A percentile compares a stretch with the other conserved stretches of the same genome.
Evolutionary conservation across 2,329 filamentous ascomycete species (phyloP).

Genomic region (Aspergillus niger): DNA sequence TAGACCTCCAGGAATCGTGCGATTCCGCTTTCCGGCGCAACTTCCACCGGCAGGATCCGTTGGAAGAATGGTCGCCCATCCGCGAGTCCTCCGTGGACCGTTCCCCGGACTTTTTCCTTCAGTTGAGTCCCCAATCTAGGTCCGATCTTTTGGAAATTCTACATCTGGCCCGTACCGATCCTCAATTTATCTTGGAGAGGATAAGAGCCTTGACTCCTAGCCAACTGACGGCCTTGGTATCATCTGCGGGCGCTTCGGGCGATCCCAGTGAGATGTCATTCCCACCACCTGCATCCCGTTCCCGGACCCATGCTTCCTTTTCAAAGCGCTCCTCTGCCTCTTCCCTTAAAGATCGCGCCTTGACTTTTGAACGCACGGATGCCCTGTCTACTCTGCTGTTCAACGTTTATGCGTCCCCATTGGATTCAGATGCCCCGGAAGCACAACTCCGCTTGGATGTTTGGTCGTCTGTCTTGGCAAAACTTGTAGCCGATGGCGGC

Average conservation of each 20-base stretch:
- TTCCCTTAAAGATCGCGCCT: conserved; percentile 71
- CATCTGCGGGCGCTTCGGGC: conserved; percentile 74
- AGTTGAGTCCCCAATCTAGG: conserved; percentile 73
- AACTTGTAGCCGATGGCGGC: conserved; percentile 75
- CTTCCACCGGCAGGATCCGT: conserved; percentile 37
- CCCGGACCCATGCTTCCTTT: conserved; percentile 52
- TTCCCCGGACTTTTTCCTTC: conserved; percentile 51
- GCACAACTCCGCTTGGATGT: conserved; percentile 77
- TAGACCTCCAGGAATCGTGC: conserved; percentile 48
- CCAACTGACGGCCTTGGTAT: conserved; percentile 76
- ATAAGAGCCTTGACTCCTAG: conserved; percentile 72
- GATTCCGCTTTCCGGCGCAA: conserved; percentile 37
- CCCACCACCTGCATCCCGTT: conserved; percentile 64
- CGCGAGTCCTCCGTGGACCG: conserved; percentile 42
- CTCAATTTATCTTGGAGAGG: conserved; percentile 82
- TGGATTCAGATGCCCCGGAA: conserved; percentile 78
- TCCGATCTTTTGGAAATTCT: conserved; percentile 78
- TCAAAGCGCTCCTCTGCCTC: conserved; percentile 50
- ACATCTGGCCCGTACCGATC: conserved; percentile 78
- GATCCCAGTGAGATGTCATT: conserved; percentile 86
- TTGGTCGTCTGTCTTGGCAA: conserved; percentile 86
- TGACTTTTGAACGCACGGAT: conserved; percentile 87
- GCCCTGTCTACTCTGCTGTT: conserved; percentile 82
- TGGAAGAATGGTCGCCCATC: conserved; percentile 33
- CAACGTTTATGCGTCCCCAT: conserved; percentile 85